phyloP scores from a whole-genome alignment of 1,284 basidiomycete species.

The Anthracocystis setariae region DNA sequence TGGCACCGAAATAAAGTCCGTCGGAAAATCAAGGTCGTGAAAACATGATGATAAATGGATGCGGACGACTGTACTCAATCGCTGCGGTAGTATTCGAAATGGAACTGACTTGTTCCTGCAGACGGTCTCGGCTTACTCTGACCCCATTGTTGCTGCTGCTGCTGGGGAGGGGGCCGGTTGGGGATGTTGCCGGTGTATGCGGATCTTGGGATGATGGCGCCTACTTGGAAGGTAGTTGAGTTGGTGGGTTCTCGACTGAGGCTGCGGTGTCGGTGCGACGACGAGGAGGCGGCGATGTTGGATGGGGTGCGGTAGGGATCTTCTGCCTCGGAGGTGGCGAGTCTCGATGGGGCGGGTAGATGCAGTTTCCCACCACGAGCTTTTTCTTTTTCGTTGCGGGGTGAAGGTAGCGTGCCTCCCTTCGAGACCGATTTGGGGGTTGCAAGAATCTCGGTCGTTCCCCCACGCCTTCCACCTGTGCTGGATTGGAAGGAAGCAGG shows the following conservation, averaged over 20 bases:
- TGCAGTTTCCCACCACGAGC: constrained; percentile 11
- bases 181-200: constrained; percentile 1
- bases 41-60: not conserved
- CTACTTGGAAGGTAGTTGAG: constrained; percentile 30
- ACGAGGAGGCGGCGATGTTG: not conserved
- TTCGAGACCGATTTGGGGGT: not conserved
- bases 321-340: constrained; percentile 5
- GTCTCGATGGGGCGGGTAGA: constrained; percentile 20
- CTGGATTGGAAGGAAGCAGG: not conserved
- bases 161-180: constrained; percentile 2
- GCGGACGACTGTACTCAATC: not conserved
- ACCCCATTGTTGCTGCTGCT: constrained; percentile 2
- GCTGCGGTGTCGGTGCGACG: not conserved
- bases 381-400: not conserved
- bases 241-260: not conserved
- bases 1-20: too few species aligned
- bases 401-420: too few species aligned
- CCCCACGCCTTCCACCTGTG: not conserved
- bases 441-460: constrained; percentile 7
- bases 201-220: constrained; percentile 19
- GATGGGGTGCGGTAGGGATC: constrained; percentile 21
- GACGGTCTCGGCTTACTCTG: constrained; percentile 1
- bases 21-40: not conserved
- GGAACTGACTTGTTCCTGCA: constrained; percentile 9
- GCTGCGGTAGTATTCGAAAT: constrained; percentile 28